phyloP scores from a whole-genome alignment of 805 yeast genomes.

The Maudiozyma turicensis region DNA sequence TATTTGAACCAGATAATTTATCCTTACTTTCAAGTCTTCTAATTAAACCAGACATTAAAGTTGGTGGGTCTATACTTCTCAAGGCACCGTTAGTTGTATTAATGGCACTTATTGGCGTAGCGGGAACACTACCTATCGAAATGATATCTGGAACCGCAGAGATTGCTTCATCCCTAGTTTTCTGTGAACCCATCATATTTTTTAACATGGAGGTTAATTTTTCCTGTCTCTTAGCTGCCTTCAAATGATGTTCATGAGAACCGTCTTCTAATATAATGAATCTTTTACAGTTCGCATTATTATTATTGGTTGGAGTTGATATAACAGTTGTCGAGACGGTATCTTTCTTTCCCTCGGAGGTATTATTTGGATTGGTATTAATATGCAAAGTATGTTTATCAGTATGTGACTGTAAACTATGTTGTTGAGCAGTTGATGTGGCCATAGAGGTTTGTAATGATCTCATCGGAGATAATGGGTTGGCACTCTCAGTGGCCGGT shows the following conservation, averaged over 20 bases:
- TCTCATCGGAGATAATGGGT: not conserved
- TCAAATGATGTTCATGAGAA: conserved; percentile 68
- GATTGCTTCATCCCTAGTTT: conserved; percentile 58
- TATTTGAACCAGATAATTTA: not conserved
- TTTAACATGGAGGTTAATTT: conserved; percentile 66
- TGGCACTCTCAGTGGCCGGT: not conserved
- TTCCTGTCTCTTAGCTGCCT: conserved; percentile 70
- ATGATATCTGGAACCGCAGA: conserved; percentile 64
- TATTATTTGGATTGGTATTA: not conserved
- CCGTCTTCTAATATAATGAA: conserved; percentile 58
- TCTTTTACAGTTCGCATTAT: conserved; percentile 21
- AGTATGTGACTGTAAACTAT: not conserved
- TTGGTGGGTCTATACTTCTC: conserved; percentile 43
- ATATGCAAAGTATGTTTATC: not conserved
- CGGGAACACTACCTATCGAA: conserved; percentile 19
- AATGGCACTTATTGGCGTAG: not conserved
- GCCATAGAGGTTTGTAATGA: not conserved
- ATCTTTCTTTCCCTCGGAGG: not conserved
- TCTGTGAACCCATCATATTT: conserved; percentile 65
- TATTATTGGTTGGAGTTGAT: not conserved
- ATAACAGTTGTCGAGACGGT: not conserved
- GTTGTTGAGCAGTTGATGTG: not conserved
- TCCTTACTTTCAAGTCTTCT: conserved; percentile 36
- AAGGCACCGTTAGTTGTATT: not conserved
- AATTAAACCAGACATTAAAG: conserved; percentile 58